These are phyloP conservation scores for Trichophyton benhamiae DNA, from an alignment of 2,329 filamentous ascomycete species.

Conservation along the genomic window DNA sequence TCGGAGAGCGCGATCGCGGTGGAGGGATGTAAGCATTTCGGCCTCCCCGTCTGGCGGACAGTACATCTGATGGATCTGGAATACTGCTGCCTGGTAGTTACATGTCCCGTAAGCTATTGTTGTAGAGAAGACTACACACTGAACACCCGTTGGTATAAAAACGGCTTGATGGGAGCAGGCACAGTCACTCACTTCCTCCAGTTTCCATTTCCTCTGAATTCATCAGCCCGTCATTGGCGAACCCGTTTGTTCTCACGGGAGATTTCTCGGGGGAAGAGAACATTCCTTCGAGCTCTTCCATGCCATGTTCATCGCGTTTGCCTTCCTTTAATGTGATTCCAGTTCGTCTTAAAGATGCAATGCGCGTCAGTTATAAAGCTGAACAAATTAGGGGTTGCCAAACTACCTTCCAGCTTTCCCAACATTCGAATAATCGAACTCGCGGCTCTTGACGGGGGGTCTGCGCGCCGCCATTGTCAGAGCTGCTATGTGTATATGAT, in stretches of 20 bases:
- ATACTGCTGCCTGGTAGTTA: conserved; percentile 27
- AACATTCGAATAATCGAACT: conserved; percentile 38
- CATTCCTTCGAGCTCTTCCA: conserved; percentile 75
- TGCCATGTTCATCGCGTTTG: conserved; percentile 76
- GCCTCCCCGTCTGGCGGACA: conserved; percentile 24
- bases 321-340: conserved; percentile 72
- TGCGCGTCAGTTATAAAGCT: conserved; percentile 12
- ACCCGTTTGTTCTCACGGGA: conserved; percentile 25
- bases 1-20: conserved; percentile 34
- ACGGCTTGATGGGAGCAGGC: background rate
- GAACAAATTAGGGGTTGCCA: background rate
- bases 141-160: background rate
- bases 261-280: conserved; percentile 75
- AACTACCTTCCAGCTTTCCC: conserved; percentile 36
- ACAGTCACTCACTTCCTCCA: conserved; percentile 43
- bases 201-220: conserved; percentile 52
- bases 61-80: conserved; percentile 32
- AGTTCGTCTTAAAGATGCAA: conserved; percentile 56
- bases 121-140: background rate
- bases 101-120: background rate
- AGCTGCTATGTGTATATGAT: background rate
- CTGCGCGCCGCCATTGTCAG: conserved; percentile 23
- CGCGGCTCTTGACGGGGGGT: conserved; percentile 30
- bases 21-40: conserved; percentile 28
- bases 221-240: conserved; percentile 35